These are phyloP conservation scores for Knoxia roxburghii DNA, from an alignment of 257 asterid species.

Conservation along the genomic window DNA sequence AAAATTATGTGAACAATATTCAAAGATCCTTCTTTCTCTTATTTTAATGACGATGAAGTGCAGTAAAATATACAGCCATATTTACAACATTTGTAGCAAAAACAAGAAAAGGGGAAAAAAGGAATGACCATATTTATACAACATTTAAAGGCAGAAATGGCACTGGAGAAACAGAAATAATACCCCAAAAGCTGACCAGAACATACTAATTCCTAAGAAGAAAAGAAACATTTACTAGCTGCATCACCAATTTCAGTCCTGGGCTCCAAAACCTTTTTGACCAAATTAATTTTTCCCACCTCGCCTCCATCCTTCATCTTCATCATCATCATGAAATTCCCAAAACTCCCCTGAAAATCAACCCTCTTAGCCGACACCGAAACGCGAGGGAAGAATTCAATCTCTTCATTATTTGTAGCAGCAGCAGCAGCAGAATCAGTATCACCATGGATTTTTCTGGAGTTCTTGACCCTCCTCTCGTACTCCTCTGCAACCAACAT, in stretches of 20 bases:
- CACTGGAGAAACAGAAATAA: too few relatives aligned
- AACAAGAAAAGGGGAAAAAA: too few relatives aligned
- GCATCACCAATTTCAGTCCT: conserved; percentile 42
- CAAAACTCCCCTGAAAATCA: conserved; percentile 20
- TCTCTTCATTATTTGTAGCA: conserved; percentile 30
- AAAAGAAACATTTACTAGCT: conserved; percentile 49
- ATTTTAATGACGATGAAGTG: too few relatives aligned
- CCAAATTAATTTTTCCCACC: conserved; percentile 8
- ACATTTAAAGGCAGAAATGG: too few relatives aligned
- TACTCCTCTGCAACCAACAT: conserved; percentile 79
- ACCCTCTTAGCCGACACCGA: conserved; percentile 17
- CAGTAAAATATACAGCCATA: too few relatives aligned
- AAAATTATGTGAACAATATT: too few relatives aligned
- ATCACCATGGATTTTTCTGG: conserved; percentile 28
- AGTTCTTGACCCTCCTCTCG: conserved; percentile 61
- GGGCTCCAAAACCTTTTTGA: conserved; percentile 26
- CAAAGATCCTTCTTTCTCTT: too few relatives aligned
- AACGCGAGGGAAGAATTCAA: conserved; percentile 39
- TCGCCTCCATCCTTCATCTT: conserved; percentile 19
- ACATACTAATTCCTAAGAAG: conserved; percentile 34
- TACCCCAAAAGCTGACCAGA: background rate
- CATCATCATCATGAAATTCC: conserved; percentile 35
- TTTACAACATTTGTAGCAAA: background rate
- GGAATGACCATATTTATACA: too few relatives aligned
- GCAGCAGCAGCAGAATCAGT: conserved; percentile 17